Conservation (phyloP, 2,329 filamentous ascomycete genomes). For the Botryotinia convoluta region DNA sequence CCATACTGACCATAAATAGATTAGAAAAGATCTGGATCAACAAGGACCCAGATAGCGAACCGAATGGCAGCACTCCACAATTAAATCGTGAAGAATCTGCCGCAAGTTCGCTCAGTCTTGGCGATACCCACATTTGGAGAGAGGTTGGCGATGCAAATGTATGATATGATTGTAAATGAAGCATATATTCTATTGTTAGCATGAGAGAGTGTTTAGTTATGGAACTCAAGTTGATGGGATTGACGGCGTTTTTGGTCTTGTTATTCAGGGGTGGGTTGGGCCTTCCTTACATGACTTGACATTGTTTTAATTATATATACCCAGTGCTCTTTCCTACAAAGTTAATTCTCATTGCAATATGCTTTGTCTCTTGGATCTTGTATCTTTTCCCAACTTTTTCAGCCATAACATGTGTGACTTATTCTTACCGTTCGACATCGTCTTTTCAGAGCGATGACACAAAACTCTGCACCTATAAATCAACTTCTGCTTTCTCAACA, state of each 20-base stretch:
- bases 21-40: conserved; percentile 69
- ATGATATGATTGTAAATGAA: conserved; percentile 24
- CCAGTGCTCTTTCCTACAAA: conserved; percentile 15
- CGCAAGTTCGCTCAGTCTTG: conserved; percentile 47
- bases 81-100: conserved; percentile 40
- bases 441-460: conserved; percentile 8
- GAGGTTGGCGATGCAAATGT: conserved; percentile 40
- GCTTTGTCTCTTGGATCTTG: not conserved
- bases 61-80: conserved; percentile 25
- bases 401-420: not conserved
- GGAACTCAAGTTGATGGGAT: not conserved
- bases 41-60: conserved; percentile 24
- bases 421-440: conserved; percentile 8
- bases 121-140: conserved; percentile 52
- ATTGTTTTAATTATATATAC: conserved; percentile 16
- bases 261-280: conserved; percentile 9
- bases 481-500: not conserved
- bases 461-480: conserved; percentile 10
- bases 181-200: not conserved
- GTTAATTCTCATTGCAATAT: not conserved
- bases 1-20: conserved; percentile 41
- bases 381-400: not conserved
- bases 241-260: conserved; percentile 18
- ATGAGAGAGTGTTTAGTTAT: not conserved
- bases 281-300: conserved; percentile 22